Percentiles rank a stretch among this genome's conserved stretches.
phyloP scores from a whole-genome alignment of 2,329 filamentous ascomycete species.

The Bertia moriformis region DNA sequence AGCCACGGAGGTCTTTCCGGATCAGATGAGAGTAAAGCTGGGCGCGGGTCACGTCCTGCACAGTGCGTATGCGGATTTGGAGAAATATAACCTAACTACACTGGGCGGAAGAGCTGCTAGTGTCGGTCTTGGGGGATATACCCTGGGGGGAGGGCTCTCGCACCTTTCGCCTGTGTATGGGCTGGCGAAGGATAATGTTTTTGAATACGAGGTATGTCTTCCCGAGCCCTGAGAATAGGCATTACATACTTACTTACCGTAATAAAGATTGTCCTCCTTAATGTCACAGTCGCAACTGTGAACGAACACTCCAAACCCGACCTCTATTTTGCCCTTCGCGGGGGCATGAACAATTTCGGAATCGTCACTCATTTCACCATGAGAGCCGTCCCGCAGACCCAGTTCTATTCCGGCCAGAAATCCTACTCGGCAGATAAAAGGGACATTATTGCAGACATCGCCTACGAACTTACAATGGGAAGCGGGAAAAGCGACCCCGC shows the following conservation, averaged over 20 bases:
- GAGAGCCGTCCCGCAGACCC: no score
- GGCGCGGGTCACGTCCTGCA: no score
- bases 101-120: neutral
- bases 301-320: neutral
- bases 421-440: no score
- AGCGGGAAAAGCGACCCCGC: no score
- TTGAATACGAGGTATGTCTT: neutral
- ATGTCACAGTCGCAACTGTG: neutral
- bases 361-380: neutral
- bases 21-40: no score
- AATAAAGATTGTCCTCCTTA: neutral
- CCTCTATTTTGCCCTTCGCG: neutral
- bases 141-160: neutral
- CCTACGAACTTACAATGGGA: no score
- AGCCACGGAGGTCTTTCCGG: constrained; percentile 7
- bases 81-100: neutral
- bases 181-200: neutral
- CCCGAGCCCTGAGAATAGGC: no score
- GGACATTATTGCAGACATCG: no score
- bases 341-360: neutral
- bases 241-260: no score
- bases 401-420: no score
- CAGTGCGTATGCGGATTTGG: no score
- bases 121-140: neutral
- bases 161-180: neutral